phyloP scores from a whole-genome alignment of 768 basidiomycete species.

The Amyloporia xantha region DNA sequence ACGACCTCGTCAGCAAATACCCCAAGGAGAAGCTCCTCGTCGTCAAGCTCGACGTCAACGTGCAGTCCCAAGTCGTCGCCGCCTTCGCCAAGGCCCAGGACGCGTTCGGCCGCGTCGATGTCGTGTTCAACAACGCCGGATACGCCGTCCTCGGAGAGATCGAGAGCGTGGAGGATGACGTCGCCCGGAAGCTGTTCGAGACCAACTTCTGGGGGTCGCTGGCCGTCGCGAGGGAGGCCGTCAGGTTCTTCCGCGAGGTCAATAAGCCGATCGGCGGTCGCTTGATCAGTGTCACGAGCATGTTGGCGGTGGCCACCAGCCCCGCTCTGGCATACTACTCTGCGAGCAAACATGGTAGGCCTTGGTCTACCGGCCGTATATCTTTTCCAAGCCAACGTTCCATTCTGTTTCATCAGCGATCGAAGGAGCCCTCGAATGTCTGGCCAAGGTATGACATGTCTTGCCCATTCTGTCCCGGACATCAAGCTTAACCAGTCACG shows the following conservation, averaged over 20 bases:
- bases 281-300: conserved; percentile 27
- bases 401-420: neutral
- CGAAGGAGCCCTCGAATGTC: conserved; percentile 8
- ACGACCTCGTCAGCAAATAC: conserved; percentile 15
- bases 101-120: conserved; percentile 14
- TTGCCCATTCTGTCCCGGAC: neutral
- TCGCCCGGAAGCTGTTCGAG: conserved; percentile 16
- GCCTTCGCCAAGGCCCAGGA: conserved; percentile 13
- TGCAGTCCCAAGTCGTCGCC: conserved; percentile 7
- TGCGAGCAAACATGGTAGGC: conserved; percentile 9
- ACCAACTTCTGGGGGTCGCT: conserved; percentile 20
- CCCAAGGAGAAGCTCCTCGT: conserved; percentile 9
- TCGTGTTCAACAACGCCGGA: conserved; percentile 20
- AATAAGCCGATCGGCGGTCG: conserved; percentile 31
- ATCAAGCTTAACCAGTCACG: conserved; percentile 18
- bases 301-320: conserved; percentile 10
- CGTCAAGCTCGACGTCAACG: conserved; percentile 16
- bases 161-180: conserved; percentile 8
- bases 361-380: neutral
- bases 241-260: conserved; percentile 30
- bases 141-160: conserved; percentile 9
- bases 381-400: neutral
- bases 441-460: neutral
- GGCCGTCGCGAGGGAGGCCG: conserved; percentile 24
- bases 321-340: conserved; percentile 12